Percentiles rank a stretch among this genome's conserved stretches.
phyloP scores from a whole-genome alignment of 495 filamentous ascomycete genomes.

The Recurvomyces mirabilis region DNA sequence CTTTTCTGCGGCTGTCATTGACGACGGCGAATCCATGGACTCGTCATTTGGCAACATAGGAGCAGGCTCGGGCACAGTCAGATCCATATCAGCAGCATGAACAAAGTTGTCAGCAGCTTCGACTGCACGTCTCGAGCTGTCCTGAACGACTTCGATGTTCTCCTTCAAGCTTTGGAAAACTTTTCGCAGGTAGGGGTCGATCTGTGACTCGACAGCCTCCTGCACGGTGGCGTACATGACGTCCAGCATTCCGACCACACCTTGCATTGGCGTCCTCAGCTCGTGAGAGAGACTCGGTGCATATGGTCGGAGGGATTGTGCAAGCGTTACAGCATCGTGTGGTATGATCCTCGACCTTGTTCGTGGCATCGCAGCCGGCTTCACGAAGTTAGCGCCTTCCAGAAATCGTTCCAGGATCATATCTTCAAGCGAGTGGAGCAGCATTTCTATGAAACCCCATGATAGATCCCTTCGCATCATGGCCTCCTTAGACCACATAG shows the following conservation, averaged over 20 bases:
- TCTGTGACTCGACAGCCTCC: conserved; percentile 51
- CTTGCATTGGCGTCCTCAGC: conserved; percentile 74
- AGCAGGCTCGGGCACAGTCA: conserved; percentile 58
- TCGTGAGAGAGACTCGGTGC: conserved; percentile 71
- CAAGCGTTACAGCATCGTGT: conserved; percentile 39
- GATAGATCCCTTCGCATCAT: conserved; percentile 44
- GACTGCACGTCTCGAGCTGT: conserved; percentile 65
- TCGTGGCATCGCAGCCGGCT: conserved; percentile 9
- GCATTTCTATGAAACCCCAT: conserved; percentile 64
- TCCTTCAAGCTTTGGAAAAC: conserved; percentile 56
- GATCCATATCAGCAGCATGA: conserved; percentile 77
- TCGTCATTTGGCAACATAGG: conserved; percentile 21
- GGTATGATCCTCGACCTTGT: conserved; percentile 37
- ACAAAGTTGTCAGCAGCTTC: conserved; percentile 80
- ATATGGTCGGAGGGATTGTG: conserved; percentile 65
- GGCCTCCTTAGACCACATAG: conserved; percentile 61
- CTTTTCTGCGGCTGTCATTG: conserved; percentile 12
- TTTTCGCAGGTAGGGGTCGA: conserved; percentile 37
- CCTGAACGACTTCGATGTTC: conserved; percentile 71
- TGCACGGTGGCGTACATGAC: conserved; percentile 72
- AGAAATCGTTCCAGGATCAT: conserved; percentile 50
- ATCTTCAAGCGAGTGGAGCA: conserved; percentile 67
- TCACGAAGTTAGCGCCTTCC: conserved; percentile 34
- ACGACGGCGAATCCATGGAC: conserved; percentile 3
- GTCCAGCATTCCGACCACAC: conserved; percentile 75